A percentile compares a stretch with the other conserved stretches of the same genome.
Evolutionary conservation across 345 rosid species (phyloP).

Genomic region (Reutealis trisperma): DNA sequence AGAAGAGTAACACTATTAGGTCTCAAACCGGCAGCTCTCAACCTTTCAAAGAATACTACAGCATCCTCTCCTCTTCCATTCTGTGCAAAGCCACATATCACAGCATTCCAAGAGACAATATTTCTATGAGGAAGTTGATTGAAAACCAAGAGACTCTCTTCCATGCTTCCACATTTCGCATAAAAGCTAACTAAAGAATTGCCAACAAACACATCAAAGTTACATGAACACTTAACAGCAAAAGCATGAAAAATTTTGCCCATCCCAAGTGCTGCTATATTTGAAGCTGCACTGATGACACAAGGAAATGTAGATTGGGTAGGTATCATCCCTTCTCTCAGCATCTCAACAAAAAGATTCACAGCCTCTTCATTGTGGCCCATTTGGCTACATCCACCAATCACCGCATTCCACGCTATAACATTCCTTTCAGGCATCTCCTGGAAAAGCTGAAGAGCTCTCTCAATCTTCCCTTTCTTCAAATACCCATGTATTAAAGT

Average conservation of each 20-base stretch:
- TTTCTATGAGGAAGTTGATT: conserved; percentile 38
- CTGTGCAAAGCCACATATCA: conserved; percentile 79
- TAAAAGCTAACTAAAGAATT: conserved; percentile 76
- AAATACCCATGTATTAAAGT: conserved; percentile 60
- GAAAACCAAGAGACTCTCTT: conserved; percentile 61
- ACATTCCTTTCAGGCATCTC: conserved; percentile 69
- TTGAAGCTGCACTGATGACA: conserved; percentile 56
- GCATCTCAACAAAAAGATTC: conserved; percentile 60
- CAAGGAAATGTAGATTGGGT: conserved; percentile 59
- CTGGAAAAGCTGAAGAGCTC: conserved; percentile 51
- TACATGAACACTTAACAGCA: conserved; percentile 55
- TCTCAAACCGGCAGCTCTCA: conserved; percentile 42
- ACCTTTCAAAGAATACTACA: conserved; percentile 45
- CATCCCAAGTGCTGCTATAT: conserved; percentile 62
- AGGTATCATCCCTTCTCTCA: conserved; percentile 63
- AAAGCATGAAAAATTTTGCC: conserved; percentile 77
- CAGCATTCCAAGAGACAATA: conserved; percentile 71
- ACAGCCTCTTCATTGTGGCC: conserved; percentile 81
- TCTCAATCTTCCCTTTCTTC: conserved; percentile 43
- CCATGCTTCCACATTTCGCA: conserved; percentile 82
- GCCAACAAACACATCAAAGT: conserved; percentile 42
- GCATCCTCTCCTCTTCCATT: conserved; percentile 79
- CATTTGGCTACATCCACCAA: conserved; percentile 73
- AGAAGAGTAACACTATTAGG: conserved; percentile 68
- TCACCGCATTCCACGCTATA: conserved; percentile 80